These are phyloP conservation scores for Paramecium sexaurelia DNA, from an alignment of 73 alveolate species.

Conservation along the genomic window DNA sequence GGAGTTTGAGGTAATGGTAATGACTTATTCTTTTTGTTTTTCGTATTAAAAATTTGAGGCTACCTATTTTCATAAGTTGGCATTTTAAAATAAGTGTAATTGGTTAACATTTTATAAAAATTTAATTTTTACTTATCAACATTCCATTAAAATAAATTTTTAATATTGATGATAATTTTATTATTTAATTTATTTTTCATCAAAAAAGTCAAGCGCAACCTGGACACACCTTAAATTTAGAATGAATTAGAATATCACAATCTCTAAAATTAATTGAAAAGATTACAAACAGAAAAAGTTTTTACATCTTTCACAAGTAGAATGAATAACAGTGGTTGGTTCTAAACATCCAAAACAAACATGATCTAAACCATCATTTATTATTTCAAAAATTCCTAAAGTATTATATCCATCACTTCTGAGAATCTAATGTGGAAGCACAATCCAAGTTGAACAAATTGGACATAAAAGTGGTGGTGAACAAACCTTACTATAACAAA, in stretches of 20 bases:
- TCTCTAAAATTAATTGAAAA: neutral
- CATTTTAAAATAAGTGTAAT: neutral
- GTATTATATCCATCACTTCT: neutral
- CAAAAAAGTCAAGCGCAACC: constrained; percentile 8
- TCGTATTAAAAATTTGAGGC: neutral
- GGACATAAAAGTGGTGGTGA: constrained; percentile 32
- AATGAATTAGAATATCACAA: constrained; percentile 34
- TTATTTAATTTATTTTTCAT: neutral
- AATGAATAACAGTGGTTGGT: neutral
- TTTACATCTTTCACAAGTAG: neutral
- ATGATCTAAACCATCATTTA: neutral
- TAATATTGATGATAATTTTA: neutral
- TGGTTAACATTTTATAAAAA: neutral
- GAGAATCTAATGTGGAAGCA: neutral
- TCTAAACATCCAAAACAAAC: neutral
- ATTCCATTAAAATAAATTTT: neutral
- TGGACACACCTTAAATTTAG: constrained; percentile 36
- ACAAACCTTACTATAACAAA: constrained; percentile 44
- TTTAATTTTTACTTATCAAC: neutral
- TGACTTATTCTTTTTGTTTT: neutral
- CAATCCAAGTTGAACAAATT: constrained; percentile 22
- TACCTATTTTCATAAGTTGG: neutral
- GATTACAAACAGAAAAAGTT: constrained; percentile 37
- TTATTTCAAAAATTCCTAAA: neutral
- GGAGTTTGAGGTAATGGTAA: neutral